Percentiles rank a stretch among this genome's conserved stretches.
These are phyloP conservation scores for Davidsoniella australis DNA, from an alignment of 2,329 filamentous ascomycete species.

Conservation along the genomic window DNA sequence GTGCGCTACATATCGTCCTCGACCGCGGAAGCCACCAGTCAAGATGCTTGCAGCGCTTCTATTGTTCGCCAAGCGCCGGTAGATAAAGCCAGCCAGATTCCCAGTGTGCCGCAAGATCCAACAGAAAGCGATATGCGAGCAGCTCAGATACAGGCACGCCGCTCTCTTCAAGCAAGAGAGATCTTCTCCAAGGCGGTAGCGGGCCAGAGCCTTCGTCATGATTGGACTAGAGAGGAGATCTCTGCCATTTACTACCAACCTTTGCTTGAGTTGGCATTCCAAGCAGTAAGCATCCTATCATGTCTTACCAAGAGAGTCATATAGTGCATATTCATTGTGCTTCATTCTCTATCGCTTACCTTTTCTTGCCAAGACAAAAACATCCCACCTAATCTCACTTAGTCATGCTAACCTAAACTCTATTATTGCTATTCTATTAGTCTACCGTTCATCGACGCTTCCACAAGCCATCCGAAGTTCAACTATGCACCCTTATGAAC, in stretches of 20 bases:
- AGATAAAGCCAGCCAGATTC: background rate
- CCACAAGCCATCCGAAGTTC: conserved; percentile 67
- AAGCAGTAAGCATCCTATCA: conserved; percentile 38
- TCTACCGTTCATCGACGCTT: conserved; percentile 66
- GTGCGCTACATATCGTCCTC: background rate
- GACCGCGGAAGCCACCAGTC: background rate
- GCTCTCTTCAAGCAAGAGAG: conserved; percentile 9
- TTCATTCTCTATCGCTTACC: background rate
- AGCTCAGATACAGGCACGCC: background rate
- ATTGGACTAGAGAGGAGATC: conserved; percentile 73
- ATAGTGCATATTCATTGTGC: no score
- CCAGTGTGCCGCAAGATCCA: background rate
- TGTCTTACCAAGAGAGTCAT: background rate
- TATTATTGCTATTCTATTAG: conserved; percentile 26
- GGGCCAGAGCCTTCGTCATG: conserved; percentile 44
- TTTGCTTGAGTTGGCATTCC: conserved; percentile 60
- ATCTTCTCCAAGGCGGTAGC: conserved; percentile 36
- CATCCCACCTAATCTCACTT: background rate
- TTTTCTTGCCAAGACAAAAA: background rate
- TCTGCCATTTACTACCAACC: conserved; percentile 66
- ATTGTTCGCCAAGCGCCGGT: background rate
- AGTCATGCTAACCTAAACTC: background rate
- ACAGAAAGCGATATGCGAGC: background rate
- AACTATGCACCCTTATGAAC: conserved; percentile 91
- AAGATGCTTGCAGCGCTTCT: background rate